These are phyloP conservation scores for Malania oleifera DNA, from an alignment of 164 flowering plant genomes.

Conservation along the genomic window DNA sequence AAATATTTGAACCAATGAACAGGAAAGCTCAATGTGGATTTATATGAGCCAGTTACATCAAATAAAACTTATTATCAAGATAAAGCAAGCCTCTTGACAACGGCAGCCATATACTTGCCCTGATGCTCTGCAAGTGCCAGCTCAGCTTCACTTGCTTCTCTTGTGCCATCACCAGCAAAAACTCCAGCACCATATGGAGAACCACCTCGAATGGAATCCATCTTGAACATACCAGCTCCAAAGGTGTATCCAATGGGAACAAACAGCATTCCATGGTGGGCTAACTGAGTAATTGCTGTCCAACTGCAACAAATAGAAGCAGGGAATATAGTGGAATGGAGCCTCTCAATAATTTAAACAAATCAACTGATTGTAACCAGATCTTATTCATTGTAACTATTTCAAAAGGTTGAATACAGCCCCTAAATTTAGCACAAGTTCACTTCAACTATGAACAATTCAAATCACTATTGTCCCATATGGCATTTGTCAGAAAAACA, in stretches of 20 bases:
- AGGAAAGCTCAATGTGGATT: background rate
- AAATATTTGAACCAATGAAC: constrained; percentile 2
- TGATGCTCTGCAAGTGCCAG: constrained; percentile 53
- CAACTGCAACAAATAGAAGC: constrained; percentile 25
- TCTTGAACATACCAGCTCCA: constrained; percentile 53
- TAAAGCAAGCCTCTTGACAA: constrained; percentile 35
- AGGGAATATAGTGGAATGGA: background rate
- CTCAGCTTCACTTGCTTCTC: constrained; percentile 38
- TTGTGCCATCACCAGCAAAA: constrained; percentile 49
- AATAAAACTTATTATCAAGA: constrained; percentile 10
- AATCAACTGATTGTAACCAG: no score
- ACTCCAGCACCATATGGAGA: constrained; percentile 52
- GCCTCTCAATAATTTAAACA: no score
- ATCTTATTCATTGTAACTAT: no score
- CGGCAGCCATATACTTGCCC: constrained; percentile 46
- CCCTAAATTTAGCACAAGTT: no score
- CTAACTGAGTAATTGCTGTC: constrained; percentile 45
- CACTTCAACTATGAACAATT: no score
- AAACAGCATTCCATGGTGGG: constrained; percentile 51
- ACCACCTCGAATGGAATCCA: constrained; percentile 43
- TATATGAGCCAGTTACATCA: background rate
- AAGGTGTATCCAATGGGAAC: constrained; percentile 53
- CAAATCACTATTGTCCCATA: no score
- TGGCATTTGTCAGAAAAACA: no score
- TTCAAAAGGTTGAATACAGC: no score